Conservation (phyloP, 2,329 filamentous ascomycete genomes). For the Xylaria arbuscula region DNA sequence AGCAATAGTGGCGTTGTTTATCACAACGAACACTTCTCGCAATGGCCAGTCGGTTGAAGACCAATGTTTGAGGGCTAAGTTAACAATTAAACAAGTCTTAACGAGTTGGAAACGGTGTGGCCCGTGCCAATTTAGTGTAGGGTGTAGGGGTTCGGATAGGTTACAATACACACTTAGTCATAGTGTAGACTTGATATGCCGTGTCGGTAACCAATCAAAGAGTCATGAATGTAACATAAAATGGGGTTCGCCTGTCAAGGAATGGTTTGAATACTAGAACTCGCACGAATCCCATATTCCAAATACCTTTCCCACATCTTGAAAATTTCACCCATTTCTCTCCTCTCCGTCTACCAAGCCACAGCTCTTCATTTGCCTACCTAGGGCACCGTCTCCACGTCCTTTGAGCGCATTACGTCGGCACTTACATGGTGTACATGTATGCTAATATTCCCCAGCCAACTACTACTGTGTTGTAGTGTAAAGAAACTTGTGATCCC, state of each 20-base stretch:
- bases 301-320: conserved; percentile 30
- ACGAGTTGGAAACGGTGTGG: conserved; percentile 16
- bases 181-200: conserved; percentile 35
- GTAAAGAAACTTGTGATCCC: conserved; percentile 6
- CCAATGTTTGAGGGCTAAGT: background rate
- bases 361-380: background rate
- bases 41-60: background rate
- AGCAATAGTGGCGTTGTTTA: background rate
- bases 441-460: background rate
- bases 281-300: conserved; percentile 27
- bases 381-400: background rate
- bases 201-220: conserved; percentile 40
- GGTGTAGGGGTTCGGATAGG: background rate
- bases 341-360: conserved; percentile 11
- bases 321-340: background rate
- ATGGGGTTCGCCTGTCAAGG: conserved; percentile 14
- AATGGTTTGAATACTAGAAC: background rate
- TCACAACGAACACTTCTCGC: background rate
- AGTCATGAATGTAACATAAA: conserved; percentile 6
- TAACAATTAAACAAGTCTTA: conserved; percentile 2
- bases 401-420: background rate
- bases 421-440: too few species aligned
- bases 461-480: background rate
- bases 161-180: conserved; percentile 1
- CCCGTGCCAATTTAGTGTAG: background rate